These are phyloP conservation scores for Combretum micranthum DNA, from an alignment of 345 rosid species.

Conservation along the genomic window DNA sequence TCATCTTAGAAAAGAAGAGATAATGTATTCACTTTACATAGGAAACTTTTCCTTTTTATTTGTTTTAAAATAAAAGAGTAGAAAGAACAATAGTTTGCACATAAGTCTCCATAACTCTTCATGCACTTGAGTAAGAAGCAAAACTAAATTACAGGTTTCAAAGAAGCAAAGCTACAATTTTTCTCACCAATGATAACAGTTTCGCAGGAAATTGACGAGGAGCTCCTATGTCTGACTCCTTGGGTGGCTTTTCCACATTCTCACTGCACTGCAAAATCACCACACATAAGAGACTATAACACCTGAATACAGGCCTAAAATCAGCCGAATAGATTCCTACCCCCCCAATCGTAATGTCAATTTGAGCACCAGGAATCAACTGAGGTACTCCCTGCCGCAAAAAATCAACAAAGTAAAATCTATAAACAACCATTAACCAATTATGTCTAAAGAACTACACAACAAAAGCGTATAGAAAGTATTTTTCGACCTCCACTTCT, in stretches of 20 bases:
- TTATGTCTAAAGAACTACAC: neutral
- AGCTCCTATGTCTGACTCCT: conserved; percentile 25
- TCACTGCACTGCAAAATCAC: conserved; percentile 33
- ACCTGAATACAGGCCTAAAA: too few species aligned
- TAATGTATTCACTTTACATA: too few species aligned
- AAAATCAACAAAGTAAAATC: conserved; percentile 8
- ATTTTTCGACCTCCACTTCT: conserved; percentile 40
- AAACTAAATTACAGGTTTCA: neutral
- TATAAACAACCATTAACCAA: neutral
- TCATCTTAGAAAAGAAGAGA: too few species aligned
- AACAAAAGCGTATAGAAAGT: neutral
- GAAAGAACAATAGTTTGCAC: too few species aligned
- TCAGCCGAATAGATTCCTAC: too few species aligned
- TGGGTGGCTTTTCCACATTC: conserved; percentile 8
- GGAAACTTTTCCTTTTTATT: too few species aligned
- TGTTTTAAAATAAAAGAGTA: too few species aligned
- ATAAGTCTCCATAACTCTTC: too few species aligned
- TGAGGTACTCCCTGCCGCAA: conserved; percentile 48
- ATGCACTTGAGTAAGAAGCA: neutral
- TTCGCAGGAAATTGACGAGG: conserved; percentile 45
- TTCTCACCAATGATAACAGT: conserved; percentile 55
- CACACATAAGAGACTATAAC: conserved; percentile 3
- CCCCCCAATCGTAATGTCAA: conserved; percentile 27
- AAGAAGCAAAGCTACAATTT: neutral
- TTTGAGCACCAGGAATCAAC: conserved; percentile 67